Conservation (phyloP, 352 stramenopile genomes). For the Globisporangium canariense region DNA sequence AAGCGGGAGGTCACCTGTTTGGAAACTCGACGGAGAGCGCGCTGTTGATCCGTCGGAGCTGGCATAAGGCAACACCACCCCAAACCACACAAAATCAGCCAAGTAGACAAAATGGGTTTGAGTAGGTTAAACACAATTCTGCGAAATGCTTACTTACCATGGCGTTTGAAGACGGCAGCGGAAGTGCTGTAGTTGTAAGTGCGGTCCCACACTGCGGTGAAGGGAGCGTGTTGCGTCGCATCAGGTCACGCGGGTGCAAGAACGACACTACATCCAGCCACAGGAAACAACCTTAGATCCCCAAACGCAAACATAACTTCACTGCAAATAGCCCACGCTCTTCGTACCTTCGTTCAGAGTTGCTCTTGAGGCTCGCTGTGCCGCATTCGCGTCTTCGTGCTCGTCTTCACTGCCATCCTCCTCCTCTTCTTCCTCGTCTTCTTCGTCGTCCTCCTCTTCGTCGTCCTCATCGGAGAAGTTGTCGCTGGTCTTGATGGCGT, state of each 20-base stretch:
- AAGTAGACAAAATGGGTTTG: not conserved
- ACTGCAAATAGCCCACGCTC: not conserved
- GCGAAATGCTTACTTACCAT: constrained; percentile 35
- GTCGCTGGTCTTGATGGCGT: constrained; percentile 72
- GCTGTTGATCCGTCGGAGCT: constrained; percentile 66
- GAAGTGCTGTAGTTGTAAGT: not conserved
- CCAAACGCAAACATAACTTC: not conserved
- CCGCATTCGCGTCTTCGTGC: not conserved
- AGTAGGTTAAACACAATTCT: not conserved
- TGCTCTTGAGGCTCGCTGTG: constrained; percentile 11
- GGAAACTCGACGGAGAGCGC: constrained; percentile 39
- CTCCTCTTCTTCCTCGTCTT: constrained; percentile 25
- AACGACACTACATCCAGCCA: constrained; percentile 13
- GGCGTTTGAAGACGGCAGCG: constrained; percentile 49
- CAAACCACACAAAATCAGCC: constrained; percentile 1
- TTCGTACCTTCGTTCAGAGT: constrained; percentile 24
- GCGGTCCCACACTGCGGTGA: constrained; percentile 22
- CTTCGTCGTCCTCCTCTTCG: constrained; percentile 42
- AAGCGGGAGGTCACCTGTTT: constrained; percentile 3
- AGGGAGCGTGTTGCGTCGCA: constrained; percentile 43
- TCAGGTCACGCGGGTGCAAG: constrained; percentile 34
- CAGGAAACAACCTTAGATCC: not conserved
- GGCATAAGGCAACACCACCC: no score
- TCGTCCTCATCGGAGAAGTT: constrained; percentile 64
- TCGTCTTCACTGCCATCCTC: constrained; percentile 21